Evolutionary conservation across 1,139 yeast genomes (phyloP).

Genomic region (Suhomyces panamericanus): DNA sequence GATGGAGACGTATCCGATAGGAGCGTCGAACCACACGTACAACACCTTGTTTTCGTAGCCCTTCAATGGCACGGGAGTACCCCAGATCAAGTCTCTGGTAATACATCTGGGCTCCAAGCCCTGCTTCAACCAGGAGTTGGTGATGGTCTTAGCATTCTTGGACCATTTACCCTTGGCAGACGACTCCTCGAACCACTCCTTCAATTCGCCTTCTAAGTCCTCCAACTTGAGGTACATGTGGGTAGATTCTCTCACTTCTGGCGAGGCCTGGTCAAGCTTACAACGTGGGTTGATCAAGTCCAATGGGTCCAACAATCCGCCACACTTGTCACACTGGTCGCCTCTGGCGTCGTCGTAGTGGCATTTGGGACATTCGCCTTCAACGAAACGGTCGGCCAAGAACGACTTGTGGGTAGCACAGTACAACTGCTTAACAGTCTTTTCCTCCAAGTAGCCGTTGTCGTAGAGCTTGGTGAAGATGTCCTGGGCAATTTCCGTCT

Average conservation of each 20-base stretch:
- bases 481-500: constrained; percentile 94
- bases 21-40: constrained; percentile 98
- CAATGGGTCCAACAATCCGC: constrained; percentile 82
- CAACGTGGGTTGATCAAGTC: constrained; percentile 94
- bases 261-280: constrained; percentile 82
- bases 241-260: constrained; percentile 76
- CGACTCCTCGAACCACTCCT: constrained; percentile 69
- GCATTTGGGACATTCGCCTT: constrained; percentile 97
- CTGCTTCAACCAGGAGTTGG: constrained; percentile 89
- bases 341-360: constrained; percentile 96
- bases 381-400: constrained; percentile 95
- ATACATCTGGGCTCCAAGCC: constrained; percentile 95
- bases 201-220: constrained; percentile 74
- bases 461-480: constrained; percentile 74
- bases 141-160: constrained; percentile 81
- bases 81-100: constrained; percentile 97
- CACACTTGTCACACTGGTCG: constrained; percentile 98
- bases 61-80: constrained; percentile 93
- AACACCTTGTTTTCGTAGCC: constrained; percentile 83
- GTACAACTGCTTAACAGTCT: constrained; percentile 83
- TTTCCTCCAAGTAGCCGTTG: constrained; percentile 80
- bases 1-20: constrained; percentile 93
- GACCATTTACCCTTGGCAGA: constrained; percentile 85
- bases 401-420: constrained; percentile 89
- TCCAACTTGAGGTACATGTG: constrained; percentile 84